Conservation (phyloP, 2,329 filamentous ascomycete species). For the Exutisphaerella laricina region DNA sequence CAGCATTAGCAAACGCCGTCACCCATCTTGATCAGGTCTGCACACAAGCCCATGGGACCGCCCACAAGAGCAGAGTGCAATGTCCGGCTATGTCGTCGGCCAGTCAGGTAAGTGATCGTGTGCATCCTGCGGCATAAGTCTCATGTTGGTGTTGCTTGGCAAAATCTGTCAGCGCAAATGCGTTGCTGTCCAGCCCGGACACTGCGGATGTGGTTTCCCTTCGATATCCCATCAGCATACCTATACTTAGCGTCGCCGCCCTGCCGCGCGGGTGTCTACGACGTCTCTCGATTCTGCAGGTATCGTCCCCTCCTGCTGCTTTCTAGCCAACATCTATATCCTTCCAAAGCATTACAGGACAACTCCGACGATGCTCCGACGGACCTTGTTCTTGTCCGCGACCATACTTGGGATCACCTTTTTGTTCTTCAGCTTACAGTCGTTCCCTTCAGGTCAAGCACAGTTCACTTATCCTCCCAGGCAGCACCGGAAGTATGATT, state of each 20-base stretch:
- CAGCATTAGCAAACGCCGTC: too few relatives aligned
- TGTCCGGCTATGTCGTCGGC: neutral
- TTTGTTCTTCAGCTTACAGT: slow-evolving; percentile 25
- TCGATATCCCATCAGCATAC: slow-evolving; percentile 4
- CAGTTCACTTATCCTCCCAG: slow-evolving; percentile 5
- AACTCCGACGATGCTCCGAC: slow-evolving; percentile 15
- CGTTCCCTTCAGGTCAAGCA: slow-evolving; percentile 21
- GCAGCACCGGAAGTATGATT: slow-evolving; percentile 8
- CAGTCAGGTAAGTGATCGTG: slow-evolving; percentile 8
- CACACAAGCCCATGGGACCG: neutral
- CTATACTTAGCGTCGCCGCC: slow-evolving; percentile 4
- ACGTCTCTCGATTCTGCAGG: slow-evolving; percentile 8
- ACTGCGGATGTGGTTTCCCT: slow-evolving; percentile 3
- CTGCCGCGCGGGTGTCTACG: slow-evolving; percentile 6
- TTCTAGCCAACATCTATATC: slow-evolving; percentile 11
- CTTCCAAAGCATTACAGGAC: slow-evolving; percentile 14
- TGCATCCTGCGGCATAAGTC: slow-evolving; percentile 6
- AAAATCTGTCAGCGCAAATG: slow-evolving; percentile 7
- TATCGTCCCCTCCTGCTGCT: slow-evolving; percentile 10
- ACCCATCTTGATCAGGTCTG: neutral
- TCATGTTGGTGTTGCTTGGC: slow-evolving; percentile 8
- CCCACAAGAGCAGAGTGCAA: neutral
- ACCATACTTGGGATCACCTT: slow-evolving; percentile 14
- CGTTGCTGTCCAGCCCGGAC: slow-evolving; percentile 4
- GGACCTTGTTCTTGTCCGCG: slow-evolving; percentile 13